Evolutionary conservation across 805 yeast species (phyloP), one percentile per base, ranked within the genome.

Genomic region (Yarrowia keelungensis): DNA sequence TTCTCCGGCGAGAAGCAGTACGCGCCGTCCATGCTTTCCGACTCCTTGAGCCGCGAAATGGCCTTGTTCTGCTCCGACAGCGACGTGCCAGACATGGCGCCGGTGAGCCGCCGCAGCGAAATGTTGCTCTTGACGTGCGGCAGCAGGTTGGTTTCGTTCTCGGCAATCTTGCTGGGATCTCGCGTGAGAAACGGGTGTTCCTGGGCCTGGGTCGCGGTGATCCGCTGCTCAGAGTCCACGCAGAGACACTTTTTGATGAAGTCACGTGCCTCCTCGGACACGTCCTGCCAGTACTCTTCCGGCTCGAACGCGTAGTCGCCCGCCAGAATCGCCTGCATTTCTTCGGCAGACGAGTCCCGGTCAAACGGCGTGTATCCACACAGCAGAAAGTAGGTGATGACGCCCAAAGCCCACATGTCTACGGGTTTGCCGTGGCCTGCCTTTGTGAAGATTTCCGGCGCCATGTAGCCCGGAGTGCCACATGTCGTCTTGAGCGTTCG

Each of bases 351-450:
- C 7, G 86, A 83, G 65, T 89, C 92, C 71, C 92, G 86, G 73
- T 89, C 93, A 76, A 89, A 89, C 0, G 94, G 94, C 78, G 89
- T 85, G 74, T 88, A 89, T 1, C 93, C 93, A 70, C 89, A 83
- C 15, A 87, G 81, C 83, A 89, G 83, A 73, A 89, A 89, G 75
- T 89, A 89, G 1, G 88, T 83, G 42, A 88, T 79, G 2, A 89
- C 92, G 2, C 93, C 94, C 36, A 89, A 80, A 0, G 93, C 89
- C 94, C 94, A 89, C 41, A 89, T 81, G 74, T 89, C 94, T 2
- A 89, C 88, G 2, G 85, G 82, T 71, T 79, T 81, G 35, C 84
- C 84, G 72, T 89, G 89, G n/a, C 86, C 86, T 49, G 79, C 75
- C 62, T 83, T 79, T 15, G 79, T 76, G 68, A 85, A 80, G 49